Base-by-base conservation (phyloP, 1,284 basidiomycete species). In the Afroboletus lepidellus region DNA sequence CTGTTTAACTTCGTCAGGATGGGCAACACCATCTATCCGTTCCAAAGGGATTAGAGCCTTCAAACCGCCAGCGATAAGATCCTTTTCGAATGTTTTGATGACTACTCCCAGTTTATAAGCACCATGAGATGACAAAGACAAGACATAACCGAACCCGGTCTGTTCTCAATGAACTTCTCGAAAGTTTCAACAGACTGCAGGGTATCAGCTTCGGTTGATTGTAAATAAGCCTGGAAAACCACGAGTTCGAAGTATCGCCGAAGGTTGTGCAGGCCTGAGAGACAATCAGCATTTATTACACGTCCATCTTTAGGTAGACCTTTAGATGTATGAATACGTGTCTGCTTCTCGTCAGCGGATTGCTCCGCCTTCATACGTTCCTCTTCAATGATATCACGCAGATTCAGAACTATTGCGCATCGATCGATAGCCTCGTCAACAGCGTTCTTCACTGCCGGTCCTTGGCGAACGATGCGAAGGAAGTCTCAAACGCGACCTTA, bases 71-170 rank as follows among this genome's bases (percentile, higher is more conserved):
- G 79, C 79, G 37, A 85, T 74, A 41, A 99, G 79, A 60, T 99
- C 97, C 57, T 92, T 93, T 70, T 96, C 85, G 56, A 99, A 95
- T 0, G 97, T 99, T 65, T 90, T 90, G 72, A 99, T 94, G 15
- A 99, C 97, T 82, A 33, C 51, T 38, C 48, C 24, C 25, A n/a
- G 24, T 13, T 38, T 36, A 51, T 46, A 50, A 54, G 23, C 8
- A 24, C n/a, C n/a, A 11, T 20, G 16, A 16, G 27, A 8, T 34
- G 12, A 41, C 12, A 45, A 41, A 25, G 33, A 36, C 32, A 23
- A 24, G 18, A 16, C 12, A 45, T 33, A 18, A 41, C 24, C 72
- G 49, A 63, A 90, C 90, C 90, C 59, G 93, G 93, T 37, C 90
- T 77, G 57, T 83, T 82, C 66, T 87, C 84, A 32, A 96, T 86